These are phyloP conservation scores for Leishmania gerbilli DNA, from an alignment of 208 protist genomes.

Conservation along the genomic window DNA sequence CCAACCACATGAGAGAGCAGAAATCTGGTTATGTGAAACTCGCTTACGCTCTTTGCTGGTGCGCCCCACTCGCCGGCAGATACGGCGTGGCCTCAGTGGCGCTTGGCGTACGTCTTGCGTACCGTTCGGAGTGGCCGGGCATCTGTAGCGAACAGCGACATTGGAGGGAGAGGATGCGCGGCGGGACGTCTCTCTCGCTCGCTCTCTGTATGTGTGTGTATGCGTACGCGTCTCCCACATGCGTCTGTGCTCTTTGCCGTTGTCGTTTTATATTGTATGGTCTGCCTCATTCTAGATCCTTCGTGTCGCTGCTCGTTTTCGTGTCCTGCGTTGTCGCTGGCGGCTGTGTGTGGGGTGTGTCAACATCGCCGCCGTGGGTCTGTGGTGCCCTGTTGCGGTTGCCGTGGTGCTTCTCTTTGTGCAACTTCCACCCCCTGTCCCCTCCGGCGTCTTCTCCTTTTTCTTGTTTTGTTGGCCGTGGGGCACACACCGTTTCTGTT, in stretches of 20 bases:
- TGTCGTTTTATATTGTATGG: constrained; percentile 3
- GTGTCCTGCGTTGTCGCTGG: not conserved
- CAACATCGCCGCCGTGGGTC: not conserved
- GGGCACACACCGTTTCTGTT: not conserved
- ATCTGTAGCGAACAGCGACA: not conserved
- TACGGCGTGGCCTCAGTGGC: too few species aligned
- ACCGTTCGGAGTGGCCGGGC: not conserved
- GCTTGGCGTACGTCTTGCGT: not conserved
- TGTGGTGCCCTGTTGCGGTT: not conserved
- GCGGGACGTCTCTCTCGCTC: not conserved
- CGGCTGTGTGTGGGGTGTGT: not conserved
- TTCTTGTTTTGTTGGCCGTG: not conserved
- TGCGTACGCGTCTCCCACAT: constrained; percentile 1
- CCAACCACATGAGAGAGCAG: not conserved
- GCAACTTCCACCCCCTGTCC: not conserved
- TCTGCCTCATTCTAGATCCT: not conserved
- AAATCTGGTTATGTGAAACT: not conserved
- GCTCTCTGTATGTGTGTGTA: constrained; percentile 8
- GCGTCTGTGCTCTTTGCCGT: constrained; percentile 3
- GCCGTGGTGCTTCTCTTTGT: not conserved
- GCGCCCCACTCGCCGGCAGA: not conserved
- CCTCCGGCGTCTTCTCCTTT: not conserved
- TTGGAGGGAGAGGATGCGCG: not conserved
- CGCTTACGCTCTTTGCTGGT: not conserved
- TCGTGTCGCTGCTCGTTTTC: not conserved